Base-by-base conservation (phyloP, 2,329 filamentous ascomycete genomes). In the Madurella mycetomatis region DNA sequence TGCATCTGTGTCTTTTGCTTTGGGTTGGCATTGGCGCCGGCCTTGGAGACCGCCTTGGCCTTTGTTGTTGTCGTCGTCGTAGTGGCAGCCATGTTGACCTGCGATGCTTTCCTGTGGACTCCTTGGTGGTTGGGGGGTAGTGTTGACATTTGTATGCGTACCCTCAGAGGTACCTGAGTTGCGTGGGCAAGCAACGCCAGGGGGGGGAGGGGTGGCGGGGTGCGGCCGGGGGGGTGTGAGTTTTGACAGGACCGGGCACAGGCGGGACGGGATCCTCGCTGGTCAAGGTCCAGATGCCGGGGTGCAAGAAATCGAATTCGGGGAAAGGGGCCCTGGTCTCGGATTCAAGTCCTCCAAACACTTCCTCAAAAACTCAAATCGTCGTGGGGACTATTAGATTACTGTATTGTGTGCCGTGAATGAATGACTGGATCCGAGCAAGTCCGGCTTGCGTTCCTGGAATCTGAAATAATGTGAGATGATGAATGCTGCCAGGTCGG, bases 1-100 rank as follows among this genome's bases (percentile, higher is more conserved):
- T 96, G 92, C 85, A 94, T 91, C 78, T 95, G 92, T 66, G 84
- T 76, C 73, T 88, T 87, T 68, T 82, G 76, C 74, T 88, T 90
- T 60, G 82, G 70, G 66, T 77, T 75, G 64, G 75, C 75, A 63
- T 69, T 69, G 63, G 65, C 76, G 68, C 64, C 72, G 60, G 75
- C 70, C 71, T 83, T 84, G 50, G 77, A 72, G 67, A 77, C 74
- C 69, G 76, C 63, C 73, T 84, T 85, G 67, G 78, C 69, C 74
- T 85, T 85, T 64, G 75, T 68, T 58, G 78, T 72, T 71, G 81
- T 77, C 39, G 51, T 58, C 41, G 55, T 54, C 31, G 57, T 56
- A 71, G 82, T 73, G 67, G 80, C 76, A 65, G 83, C 81, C 83
- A 86, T 86, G 70, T 82, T 63, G 73, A 76, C 74, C 69, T 73